phyloP scores from a whole-genome alignment of 2,329 filamentous ascomycete genomes.

The Ceratocystis papillata region DNA sequence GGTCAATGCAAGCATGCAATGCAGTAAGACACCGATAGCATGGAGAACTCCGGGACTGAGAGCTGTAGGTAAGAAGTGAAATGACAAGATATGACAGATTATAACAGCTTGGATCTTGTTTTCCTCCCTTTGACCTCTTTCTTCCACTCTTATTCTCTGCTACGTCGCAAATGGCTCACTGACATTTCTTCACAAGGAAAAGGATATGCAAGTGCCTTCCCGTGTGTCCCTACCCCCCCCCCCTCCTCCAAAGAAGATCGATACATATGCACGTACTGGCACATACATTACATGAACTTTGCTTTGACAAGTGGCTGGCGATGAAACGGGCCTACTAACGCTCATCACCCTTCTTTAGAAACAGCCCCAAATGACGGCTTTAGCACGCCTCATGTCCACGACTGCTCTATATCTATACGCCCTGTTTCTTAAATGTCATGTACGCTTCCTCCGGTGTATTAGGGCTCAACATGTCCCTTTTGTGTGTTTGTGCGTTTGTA shows the following conservation, averaged over 20 bases:
- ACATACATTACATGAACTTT: neutral
- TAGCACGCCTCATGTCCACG: too few species aligned
- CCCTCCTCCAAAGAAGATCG: neutral
- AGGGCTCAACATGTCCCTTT: neutral
- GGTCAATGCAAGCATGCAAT: neutral
- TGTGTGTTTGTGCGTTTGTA: neutral
- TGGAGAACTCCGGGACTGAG: too few species aligned
- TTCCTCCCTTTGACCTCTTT: too few species aligned
- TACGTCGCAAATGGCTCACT: too few species aligned
- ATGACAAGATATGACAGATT: too few species aligned
- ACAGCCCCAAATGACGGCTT: neutral
- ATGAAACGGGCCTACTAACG: neutral
- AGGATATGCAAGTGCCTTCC: neutral
- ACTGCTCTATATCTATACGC: neutral
- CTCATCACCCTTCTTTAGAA: neutral
- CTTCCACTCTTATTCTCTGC: too few species aligned
- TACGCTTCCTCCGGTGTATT: neutral
- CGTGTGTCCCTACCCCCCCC: neutral
- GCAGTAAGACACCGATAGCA: neutral
- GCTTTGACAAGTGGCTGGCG: neutral
- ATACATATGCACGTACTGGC: neutral
- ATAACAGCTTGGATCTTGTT: too few species aligned
- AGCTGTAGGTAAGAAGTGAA: too few species aligned
- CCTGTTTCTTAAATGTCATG: neutral
- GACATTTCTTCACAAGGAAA: neutral